Evolutionary conservation across 352 stramenopile species (phyloP).

Genomic region (Phytophthora pseudosyringae): DNA sequence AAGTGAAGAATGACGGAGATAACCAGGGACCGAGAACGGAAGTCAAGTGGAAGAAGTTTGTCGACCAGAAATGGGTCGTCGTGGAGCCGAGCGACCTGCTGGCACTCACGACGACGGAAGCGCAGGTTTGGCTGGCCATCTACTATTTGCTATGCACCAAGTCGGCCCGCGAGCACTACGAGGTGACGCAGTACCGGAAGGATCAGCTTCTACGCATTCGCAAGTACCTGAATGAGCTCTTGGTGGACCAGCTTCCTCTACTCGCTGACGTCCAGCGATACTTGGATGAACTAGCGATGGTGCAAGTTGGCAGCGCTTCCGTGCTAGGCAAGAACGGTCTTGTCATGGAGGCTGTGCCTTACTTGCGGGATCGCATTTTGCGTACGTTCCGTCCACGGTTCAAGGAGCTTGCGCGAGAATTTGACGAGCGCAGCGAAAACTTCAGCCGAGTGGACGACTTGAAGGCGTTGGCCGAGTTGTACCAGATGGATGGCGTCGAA

Average conservation of each 20-base stretch:
- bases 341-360: conserved; percentile 84
- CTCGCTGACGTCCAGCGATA: conserved; percentile 94
- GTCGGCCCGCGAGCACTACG: conserved; percentile 93
- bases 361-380: conserved; percentile 62
- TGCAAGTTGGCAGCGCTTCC: conserved; percentile 68
- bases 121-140: conserved; percentile 94
- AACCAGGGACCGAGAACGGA: conserved; percentile 31
- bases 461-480: conserved; percentile 71
- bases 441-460: conserved; percentile 71
- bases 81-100: conserved; percentile 91
- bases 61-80: conserved; percentile 91
- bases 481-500: conserved; percentile 82
- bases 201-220: conserved; percentile 92
- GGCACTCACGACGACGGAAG: conserved; percentile 93
- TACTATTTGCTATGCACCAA: conserved; percentile 95
- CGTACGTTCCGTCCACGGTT: conserved; percentile 51
- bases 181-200: conserved; percentile 95
- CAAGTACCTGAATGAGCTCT: conserved; percentile 95
- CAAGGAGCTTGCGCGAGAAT: conserved; percentile 45
- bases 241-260: conserved; percentile 96
- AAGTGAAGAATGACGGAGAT: conserved; percentile 7
- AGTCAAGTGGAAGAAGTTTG: conserved; percentile 92
- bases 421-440: conserved; percentile 48
- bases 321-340: conserved; percentile 51
- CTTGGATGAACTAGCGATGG: conserved; percentile 95